Base-by-base conservation (phyloP, 2,329 filamentous ascomycete genomes). In the Didymella keratinophila region DNA sequence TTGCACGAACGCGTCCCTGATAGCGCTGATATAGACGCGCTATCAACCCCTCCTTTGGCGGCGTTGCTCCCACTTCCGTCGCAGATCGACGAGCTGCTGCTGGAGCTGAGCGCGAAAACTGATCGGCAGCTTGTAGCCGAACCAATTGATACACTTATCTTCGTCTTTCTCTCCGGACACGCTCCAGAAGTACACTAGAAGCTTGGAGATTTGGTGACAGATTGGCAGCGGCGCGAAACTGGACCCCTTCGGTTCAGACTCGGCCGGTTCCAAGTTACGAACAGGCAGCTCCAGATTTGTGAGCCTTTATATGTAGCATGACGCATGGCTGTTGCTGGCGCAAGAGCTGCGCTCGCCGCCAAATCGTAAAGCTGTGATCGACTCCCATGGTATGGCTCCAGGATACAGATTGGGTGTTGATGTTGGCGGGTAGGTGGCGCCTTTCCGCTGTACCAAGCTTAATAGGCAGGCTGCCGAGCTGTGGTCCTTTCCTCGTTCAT, bases 391-490 rank as follows among this genome's bases (percentile, higher is more conserved):
- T 30, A 70, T 70, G 67, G 62, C 67, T 59, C 58, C 66, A 30
- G 71, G 72, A 44, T 75, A 74, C 52, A 66, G 71, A 50, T 51
- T 75, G 25, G 72, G 72, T 56, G 71, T 74, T 23, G 72, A 75
- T 60, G 72, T 75, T 39, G 72, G 72, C 54, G 71, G 72, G 72
- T 75, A 57, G 66, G 72, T 66, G 37, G n/a, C 57, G 23, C 23
- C 23, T 25, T 25, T 25, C 43, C 23, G 18, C 23, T 20, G 16
- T 34, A 42, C 34, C 32, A 27, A 44, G 45, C 45, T 20, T 14
- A 18, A 23, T 20, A 41, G 3, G 11, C 36, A 39, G 36, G 36
- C 18, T n/a, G 36, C 32, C 32, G 14, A 36, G 32, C 37, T 39
- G 30, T 39, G 39, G 18, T 23, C 37, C 39, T 7, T 16, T 16